Evolutionary conservation across 148 eudicot species (phyloP).

Genomic region (Amaranthus cruentus): DNA sequence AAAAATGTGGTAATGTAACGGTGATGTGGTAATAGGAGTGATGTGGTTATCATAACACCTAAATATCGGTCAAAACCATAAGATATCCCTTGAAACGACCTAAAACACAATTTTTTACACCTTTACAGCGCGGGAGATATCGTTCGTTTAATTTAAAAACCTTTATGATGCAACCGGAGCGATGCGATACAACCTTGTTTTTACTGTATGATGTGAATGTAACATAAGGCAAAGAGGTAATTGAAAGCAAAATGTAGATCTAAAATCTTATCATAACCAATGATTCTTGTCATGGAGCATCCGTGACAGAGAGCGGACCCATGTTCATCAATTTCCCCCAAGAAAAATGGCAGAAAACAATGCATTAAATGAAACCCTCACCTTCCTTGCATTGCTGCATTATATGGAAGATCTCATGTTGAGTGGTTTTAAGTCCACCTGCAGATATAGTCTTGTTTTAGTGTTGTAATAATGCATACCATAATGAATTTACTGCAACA

Average conservation of each 20-base stretch:
- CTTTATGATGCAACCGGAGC: too few relatives aligned
- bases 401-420: not conserved
- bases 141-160: too few relatives aligned
- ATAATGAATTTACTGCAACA: not conserved
- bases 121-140: too few relatives aligned
- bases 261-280: not conserved
- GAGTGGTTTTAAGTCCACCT: not conserved
- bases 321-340: not conserved
- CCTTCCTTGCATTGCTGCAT: conserved; percentile 12
- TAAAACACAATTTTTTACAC: too few relatives aligned
- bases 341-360: not conserved
- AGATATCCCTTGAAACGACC: too few relatives aligned
- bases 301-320: conserved; percentile 10
- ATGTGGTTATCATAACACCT: too few relatives aligned
- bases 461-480: not conserved
- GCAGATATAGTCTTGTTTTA: not conserved
- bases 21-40: too few relatives aligned
- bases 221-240: not conserved
- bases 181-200: too few relatives aligned
- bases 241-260: not conserved
- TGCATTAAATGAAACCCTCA: conserved; percentile 10
- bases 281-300: not conserved
- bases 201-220: too few relatives aligned
- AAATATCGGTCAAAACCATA: too few relatives aligned
- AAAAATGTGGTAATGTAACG: too few relatives aligned